A percentile compares a stretch with the other conserved stretches of the same genome.
phyloP scores from a whole-genome alignment of 2,329 filamentous ascomycete genomes.

The Colletotrichum viniferum region DNA sequence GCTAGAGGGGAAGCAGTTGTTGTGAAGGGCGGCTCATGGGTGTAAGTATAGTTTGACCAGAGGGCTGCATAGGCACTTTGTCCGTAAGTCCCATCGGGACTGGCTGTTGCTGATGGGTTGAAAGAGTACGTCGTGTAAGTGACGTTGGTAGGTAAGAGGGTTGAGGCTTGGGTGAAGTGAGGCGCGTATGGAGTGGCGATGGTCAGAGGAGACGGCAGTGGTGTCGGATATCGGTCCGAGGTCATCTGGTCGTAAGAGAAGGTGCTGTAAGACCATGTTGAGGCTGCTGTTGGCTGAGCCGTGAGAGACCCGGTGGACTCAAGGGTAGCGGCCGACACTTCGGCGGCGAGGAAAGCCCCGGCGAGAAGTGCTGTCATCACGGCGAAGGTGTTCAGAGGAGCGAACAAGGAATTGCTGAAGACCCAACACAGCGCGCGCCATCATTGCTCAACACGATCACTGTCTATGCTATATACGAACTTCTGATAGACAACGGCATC shows the following conservation, averaged over 20 bases:
- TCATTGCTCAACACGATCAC: not conserved
- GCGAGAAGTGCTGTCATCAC: not conserved
- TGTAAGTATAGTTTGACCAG: slow-evolving; percentile 39
- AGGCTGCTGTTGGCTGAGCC: not conserved
- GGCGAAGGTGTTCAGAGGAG: not conserved
- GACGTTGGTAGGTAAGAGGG: not conserved
- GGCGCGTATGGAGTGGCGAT: not conserved
- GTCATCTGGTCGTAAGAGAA: slow-evolving; percentile 1
- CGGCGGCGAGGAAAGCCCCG: not conserved
- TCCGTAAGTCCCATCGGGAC: slow-evolving; percentile 31
- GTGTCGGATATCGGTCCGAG: not conserved
- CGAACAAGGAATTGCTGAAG: not conserved
- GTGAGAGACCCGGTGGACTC: not conserved
- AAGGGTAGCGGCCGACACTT: not conserved
- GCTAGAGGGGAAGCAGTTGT: slow-evolving; percentile 58
- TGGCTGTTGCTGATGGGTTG: not conserved
- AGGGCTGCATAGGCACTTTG: slow-evolving; percentile 35
- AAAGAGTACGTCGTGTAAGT: not conserved
- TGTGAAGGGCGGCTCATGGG: slow-evolving; percentile 43
- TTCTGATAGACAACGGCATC: not conserved
- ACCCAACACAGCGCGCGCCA: not conserved
- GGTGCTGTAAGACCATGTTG: not conserved
- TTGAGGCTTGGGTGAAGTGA: not conserved
- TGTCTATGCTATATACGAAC: not conserved
- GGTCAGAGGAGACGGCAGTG: not conserved